Percentiles rank a stretch among this genome's conserved stretches.
These are phyloP conservation scores for Fusarium nisikadoi DNA, from an alignment of 2,329 filamentous ascomycete genomes.

Conservation along the genomic window DNA sequence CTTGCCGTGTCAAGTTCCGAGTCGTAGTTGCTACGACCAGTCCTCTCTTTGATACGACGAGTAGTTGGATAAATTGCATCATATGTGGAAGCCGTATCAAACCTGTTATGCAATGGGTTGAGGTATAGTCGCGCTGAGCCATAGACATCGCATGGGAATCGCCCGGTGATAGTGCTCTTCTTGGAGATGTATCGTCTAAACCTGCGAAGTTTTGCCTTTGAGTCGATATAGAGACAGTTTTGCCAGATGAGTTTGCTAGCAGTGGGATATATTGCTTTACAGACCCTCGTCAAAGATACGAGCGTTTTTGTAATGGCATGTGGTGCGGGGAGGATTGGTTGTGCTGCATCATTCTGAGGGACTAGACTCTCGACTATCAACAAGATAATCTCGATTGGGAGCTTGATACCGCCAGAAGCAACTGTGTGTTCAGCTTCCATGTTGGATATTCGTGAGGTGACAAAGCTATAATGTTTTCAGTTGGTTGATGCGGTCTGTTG, in stretches of 20 bases:
- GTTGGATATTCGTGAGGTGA: neutral
- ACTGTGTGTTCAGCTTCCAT: neutral
- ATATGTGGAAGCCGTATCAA: neutral
- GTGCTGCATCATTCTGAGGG: neutral
- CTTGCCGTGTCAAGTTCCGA: too few relatives aligned
- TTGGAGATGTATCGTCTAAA: neutral
- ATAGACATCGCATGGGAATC: neutral
- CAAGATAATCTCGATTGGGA: constrained; percentile 23
- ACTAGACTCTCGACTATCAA: constrained; percentile 18
- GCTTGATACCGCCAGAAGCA: accelerated
- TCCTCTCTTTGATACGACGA: neutral
- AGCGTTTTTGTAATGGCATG: constrained; percentile 12
- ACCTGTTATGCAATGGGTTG: neutral
- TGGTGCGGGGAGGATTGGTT: constrained; percentile 8
- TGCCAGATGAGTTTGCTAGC: constrained; percentile 15
- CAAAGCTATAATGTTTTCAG: neutral
- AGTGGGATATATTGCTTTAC: neutral
- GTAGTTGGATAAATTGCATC: accelerated
- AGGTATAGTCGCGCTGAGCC: constrained; percentile 5
- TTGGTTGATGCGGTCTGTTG: neutral
- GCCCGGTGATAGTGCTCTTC: neutral
- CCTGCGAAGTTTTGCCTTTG: neutral
- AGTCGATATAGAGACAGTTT: constrained; percentile 28
- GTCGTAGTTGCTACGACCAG: neutral
- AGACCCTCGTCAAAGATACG: constrained; percentile 21